These are phyloP conservation scores for slime mould (Dictyostelium discoideum) DNA, from an alignment of 78 protist genomes.

Conservation along the genomic window DNA sequence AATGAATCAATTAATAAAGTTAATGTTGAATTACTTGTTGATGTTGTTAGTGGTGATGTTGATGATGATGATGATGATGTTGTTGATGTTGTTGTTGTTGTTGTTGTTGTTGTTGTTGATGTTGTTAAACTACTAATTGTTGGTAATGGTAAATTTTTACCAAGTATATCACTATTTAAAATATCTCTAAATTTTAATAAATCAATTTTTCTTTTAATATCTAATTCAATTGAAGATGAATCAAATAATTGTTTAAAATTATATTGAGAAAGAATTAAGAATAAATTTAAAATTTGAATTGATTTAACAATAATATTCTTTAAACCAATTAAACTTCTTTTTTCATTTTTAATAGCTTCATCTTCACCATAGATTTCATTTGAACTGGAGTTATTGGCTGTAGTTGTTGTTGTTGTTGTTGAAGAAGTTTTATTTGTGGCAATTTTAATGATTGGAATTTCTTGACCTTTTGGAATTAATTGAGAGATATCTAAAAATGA, in stretches of 20 bases:
- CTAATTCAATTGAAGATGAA: neutral
- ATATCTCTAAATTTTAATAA: conserved; percentile 11
- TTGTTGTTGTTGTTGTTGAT: neutral
- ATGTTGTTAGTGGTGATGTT: neutral
- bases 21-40: neutral
- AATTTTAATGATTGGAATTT: conserved; percentile 10
- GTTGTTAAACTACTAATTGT: neutral
- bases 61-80: neutral
- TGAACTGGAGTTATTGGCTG: neutral
- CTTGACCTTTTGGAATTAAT: conserved; percentile 14
- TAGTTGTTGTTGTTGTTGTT: no score
- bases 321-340: conserved; percentile 36
- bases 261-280: conserved; percentile 9
- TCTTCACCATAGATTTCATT: neutral
- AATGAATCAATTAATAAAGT: neutral
- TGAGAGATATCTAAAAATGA: conserved; percentile 48
- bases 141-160: neutral
- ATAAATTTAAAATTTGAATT: conserved; percentile 25
- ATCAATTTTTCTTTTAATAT: conserved; percentile 1
- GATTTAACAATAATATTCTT: conserved; percentile 12
- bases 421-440: neutral
- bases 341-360: conserved; percentile 22
- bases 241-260: conserved; percentile 50
- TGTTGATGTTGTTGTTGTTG: neutral
- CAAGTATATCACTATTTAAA: neutral